These are phyloP conservation scores for Lentinula guzmanii DNA, from an alignment of 768 basidiomycete species.

Conservation along the genomic window DNA sequence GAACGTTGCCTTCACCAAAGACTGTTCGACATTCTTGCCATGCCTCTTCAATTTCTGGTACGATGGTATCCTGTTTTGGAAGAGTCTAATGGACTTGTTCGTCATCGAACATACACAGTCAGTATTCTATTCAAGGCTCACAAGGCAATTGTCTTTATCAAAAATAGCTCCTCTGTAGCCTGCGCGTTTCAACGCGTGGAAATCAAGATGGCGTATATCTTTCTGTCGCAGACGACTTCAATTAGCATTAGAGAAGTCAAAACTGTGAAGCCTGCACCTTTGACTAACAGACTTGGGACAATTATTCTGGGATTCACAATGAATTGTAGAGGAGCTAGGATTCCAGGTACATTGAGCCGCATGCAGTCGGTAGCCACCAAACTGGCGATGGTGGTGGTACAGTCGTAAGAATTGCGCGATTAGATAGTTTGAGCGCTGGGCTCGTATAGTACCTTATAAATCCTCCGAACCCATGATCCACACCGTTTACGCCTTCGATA, in stretches of 20 bases:
- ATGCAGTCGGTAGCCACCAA: conserved; percentile 25
- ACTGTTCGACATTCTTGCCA: conserved; percentile 68
- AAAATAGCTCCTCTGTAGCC: conserved; percentile 91
- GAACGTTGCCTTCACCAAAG: conserved; percentile 74
- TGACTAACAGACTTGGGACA: conserved; percentile 57
- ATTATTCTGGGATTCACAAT: conserved; percentile 61
- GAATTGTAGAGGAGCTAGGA: conserved; percentile 67
- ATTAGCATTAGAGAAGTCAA: neutral
- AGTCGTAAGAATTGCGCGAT: too few relatives aligned
- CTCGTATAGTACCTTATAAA: too few relatives aligned
- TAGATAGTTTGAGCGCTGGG: too few relatives aligned
- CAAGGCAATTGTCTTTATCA: conserved; percentile 98
- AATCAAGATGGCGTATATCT: conserved; percentile 87
- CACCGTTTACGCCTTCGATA: too few relatives aligned
- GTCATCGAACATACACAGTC: neutral
- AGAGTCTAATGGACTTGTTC: conserved; percentile 49
- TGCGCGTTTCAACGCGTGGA: conserved; percentile 57
- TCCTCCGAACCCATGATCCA: too few relatives aligned
- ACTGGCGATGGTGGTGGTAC: too few relatives aligned
- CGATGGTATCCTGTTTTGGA: conserved; percentile 69
- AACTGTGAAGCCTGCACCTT: conserved; percentile 39
- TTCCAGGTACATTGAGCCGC: conserved; percentile 72
- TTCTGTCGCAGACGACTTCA: conserved; percentile 31
- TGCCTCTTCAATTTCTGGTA: conserved; percentile 71
- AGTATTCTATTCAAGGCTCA: conserved; percentile 26